Conservation (phyloP, 2,329 filamentous ascomycete species). For the Penicillium glabrum region DNA sequence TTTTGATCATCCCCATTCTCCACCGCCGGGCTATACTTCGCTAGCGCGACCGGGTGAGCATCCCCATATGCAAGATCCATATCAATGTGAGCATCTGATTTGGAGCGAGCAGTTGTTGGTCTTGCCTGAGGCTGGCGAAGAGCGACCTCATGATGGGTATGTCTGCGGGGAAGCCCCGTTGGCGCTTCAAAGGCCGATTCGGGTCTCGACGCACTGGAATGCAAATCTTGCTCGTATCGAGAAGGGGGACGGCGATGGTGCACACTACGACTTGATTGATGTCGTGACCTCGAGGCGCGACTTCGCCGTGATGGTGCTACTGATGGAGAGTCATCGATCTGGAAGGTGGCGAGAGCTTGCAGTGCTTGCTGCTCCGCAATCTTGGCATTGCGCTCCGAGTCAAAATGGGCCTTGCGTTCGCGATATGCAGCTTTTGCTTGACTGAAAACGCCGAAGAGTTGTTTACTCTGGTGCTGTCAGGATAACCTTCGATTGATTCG, state of each 20-base stretch:
- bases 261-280: slow-evolving; percentile 29
- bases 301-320: slow-evolving; percentile 47
- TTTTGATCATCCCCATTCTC: slow-evolving; percentile 55
- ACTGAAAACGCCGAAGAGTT: slow-evolving; percentile 85
- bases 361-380: slow-evolving; percentile 60
- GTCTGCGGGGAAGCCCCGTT: slow-evolving; percentile 34
- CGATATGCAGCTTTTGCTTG: slow-evolving; percentile 86
- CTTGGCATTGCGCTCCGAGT: slow-evolving; percentile 65
- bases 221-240: slow-evolving; percentile 32
- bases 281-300: slow-evolving; percentile 27
- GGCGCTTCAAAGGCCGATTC: slow-evolving; percentile 22
- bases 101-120: slow-evolving; percentile 29
- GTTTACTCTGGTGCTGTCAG: slow-evolving; percentile 68
- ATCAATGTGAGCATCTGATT: slow-evolving; percentile 59
- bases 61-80: slow-evolving; percentile 92
- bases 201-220: slow-evolving; percentile 20
- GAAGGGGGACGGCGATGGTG: slow-evolving; percentile 22
- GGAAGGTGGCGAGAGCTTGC: slow-evolving; percentile 54
- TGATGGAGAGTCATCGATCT: slow-evolving; percentile 48
- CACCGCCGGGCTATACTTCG: slow-evolving; percentile 44
- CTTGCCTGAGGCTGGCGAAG: slow-evolving; percentile 25
- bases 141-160: slow-evolving; percentile 38
- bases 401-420: slow-evolving; percentile 81
- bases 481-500: neutral
- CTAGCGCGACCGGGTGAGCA: slow-evolving; percentile 64